Evolutionary conservation across 2,329 filamentous ascomycete species (phyloP).

Genomic region (Graphilbum fragrans): DNA sequence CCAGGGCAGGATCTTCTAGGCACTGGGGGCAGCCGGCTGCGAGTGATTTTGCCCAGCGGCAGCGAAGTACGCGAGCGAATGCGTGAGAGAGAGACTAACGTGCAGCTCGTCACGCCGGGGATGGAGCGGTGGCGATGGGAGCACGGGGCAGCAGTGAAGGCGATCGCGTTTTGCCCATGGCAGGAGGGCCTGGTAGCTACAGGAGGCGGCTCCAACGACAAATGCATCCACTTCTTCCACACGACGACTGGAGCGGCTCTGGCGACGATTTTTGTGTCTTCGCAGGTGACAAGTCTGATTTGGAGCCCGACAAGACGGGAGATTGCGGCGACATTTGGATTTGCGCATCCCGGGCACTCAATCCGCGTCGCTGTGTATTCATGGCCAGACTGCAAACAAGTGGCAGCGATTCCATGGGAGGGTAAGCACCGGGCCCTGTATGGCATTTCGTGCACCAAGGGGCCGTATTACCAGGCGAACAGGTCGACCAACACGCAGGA

Average conservation of each 20-base stretch:
- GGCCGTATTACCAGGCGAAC: constrained; percentile 38
- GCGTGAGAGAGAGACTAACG: not conserved
- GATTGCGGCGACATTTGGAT: constrained; percentile 89
- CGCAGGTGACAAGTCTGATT: constrained; percentile 85
- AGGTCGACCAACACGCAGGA: constrained; percentile 25
- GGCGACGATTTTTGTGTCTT: constrained; percentile 81
- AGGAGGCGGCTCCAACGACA: constrained; percentile 86
- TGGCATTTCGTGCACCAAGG: constrained; percentile 59
- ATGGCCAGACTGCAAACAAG: constrained; percentile 82
- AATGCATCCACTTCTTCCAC: constrained; percentile 93
- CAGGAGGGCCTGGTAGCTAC: constrained; percentile 77
- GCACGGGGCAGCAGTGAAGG: constrained; percentile 85
- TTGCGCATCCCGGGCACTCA: constrained; percentile 79
- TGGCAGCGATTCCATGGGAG: constrained; percentile 77
- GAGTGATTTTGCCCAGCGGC: not conserved
- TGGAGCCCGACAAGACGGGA: constrained; percentile 81
- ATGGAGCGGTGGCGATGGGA: constrained; percentile 59
- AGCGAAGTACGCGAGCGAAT: constrained; percentile 4
- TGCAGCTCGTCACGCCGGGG: constrained; percentile 30
- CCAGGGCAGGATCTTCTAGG: not conserved
- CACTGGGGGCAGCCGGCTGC: constrained; percentile 1
- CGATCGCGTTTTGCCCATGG: constrained; percentile 95
- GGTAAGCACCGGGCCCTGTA: constrained; percentile 70
- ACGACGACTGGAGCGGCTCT: constrained; percentile 70
- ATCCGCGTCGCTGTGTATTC: constrained; percentile 86